Base-by-base conservation (phyloP, 2,329 filamentous ascomycete genomes). In the Colletotrichum brevisporum region DNA sequence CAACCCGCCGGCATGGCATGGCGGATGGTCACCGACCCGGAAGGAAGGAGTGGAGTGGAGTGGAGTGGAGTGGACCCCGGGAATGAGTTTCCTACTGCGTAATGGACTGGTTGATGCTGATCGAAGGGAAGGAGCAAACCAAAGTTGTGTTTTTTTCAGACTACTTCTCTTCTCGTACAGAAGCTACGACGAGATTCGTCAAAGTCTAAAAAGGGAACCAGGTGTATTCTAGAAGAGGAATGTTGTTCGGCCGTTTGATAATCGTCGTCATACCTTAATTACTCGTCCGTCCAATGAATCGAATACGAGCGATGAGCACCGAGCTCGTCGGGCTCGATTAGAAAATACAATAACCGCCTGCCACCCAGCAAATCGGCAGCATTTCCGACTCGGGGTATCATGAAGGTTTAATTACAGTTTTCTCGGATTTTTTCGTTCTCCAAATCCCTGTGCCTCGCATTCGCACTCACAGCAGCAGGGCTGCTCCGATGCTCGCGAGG, bases 401-500 rank as follows among this genome's bases (percentile, higher is more conserved):
- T 47, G 21, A 55, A 60, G 4, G n/a, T 47, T 47, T 36, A 36
- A 47, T 47, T 18, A 47, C 45, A 47, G 15, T 47, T 50, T 43
- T 5, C n/a, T 39, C 26, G 6, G 31, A 6, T 48, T 4, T 59
- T 21, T 39, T 60, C 18, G 36, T 24, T 24, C 21, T 43, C 13
- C 12, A 16, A 57, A 43, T 58, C 26, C 26, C 50, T 21, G n/a
- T 21, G 45, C 64, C 27, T 18, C 31, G 31, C 31, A 10, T 8
- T 36, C 60, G 21, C 21, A 21, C 18, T 75, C 70, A 81, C 9
- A 78, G n/a, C n/a, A 76, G 55, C 69, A 80, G 60, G 62, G 76
- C 77, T 51, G 78, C 73, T 27, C 72, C 66, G 54, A 81, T 63
- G 26, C 73, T 77, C n/a, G 76, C 62, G 36, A 79, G 71, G 56